Evolutionary conservation across 208 protist species (phyloP).

Genomic region (Novymonas esmeraldas): DNA sequence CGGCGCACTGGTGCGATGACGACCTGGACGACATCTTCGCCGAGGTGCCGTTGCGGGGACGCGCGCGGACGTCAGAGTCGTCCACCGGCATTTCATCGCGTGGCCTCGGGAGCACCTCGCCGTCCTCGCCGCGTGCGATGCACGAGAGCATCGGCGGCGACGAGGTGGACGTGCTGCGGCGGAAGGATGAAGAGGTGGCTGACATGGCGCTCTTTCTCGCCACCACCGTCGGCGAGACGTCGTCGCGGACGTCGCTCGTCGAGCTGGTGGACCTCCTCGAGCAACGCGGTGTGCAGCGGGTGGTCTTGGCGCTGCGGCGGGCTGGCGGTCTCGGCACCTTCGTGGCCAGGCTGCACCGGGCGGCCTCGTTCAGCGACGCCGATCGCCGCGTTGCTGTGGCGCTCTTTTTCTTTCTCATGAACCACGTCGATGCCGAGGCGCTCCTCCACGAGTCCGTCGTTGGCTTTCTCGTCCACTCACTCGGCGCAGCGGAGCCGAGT

Average conservation of each 20-base stretch:
- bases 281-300: constrained; percentile 15
- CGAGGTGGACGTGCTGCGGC: constrained; percentile 66
- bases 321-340: constrained; percentile 41
- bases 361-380: neutral
- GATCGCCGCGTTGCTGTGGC: neutral
- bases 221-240: constrained; percentile 29
- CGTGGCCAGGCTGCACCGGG: constrained; percentile 36
- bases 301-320: constrained; percentile 60
- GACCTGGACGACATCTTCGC: neutral
- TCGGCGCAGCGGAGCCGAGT: neutral
- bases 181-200: constrained; percentile 68
- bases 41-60: neutral
- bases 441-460: constrained; percentile 23
- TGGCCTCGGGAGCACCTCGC: neutral
- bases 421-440: neutral
- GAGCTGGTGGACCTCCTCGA: constrained; percentile 50
- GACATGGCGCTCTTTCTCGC: constrained; percentile 81
- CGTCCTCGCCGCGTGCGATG: neutral
- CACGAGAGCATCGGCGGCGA: constrained; percentile 40
- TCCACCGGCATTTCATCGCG: constrained; percentile 3
- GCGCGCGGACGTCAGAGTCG: constrained; percentile 2
- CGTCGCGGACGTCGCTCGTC: constrained; percentile 31
- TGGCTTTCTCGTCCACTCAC: constrained; percentile 29
- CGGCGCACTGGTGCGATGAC: too few species aligned
- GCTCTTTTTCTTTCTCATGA: constrained; percentile 6